Conservation (phyloP, 805 yeast genomes). For the Suhomyces vadensis region DNA sequence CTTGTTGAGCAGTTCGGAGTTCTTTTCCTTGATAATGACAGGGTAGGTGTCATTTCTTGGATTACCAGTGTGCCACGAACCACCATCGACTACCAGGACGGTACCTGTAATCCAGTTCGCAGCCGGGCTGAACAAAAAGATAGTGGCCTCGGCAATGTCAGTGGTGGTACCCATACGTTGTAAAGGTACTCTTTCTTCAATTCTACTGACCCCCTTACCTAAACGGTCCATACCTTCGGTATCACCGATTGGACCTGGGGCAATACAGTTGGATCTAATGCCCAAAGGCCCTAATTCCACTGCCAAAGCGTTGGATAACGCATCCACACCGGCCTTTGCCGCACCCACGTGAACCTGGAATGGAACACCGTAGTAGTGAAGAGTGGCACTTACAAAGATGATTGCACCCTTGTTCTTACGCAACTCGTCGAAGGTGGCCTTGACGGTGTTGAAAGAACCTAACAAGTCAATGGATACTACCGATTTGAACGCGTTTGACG, state of each 20-base stretch:
- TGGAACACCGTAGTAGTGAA: constrained; percentile 47
- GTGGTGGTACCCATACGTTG: constrained; percentile 27
- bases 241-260: constrained; percentile 30
- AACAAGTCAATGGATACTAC: constrained; percentile 42
- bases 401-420: constrained; percentile 38
- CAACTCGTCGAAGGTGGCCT: constrained; percentile 41
- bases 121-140: constrained; percentile 28
- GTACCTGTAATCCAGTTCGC: constrained; percentile 28
- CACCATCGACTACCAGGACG: constrained; percentile 30
- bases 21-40: constrained; percentile 23
- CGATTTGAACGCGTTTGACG: constrained; percentile 42
- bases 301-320: constrained; percentile 30
- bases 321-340: constrained; percentile 34
- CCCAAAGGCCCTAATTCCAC: constrained; percentile 34
- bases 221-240: constrained; percentile 29
- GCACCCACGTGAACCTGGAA: constrained; percentile 35
- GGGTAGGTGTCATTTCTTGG: constrained; percentile 30
- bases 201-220: constrained; percentile 13
- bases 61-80: constrained; percentile 27
- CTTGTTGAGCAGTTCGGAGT: constrained; percentile 14
- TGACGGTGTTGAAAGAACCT: constrained; percentile 44
- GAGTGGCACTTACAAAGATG: constrained; percentile 43
- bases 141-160: constrained; percentile 33
- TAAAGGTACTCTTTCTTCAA: constrained; percentile 19
- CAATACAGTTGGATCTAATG: constrained; percentile 27